These are phyloP conservation scores for Kurtzmaniella quercitrusa DNA, from an alignment of 1,139 yeast species.

Conservation along the genomic window DNA sequence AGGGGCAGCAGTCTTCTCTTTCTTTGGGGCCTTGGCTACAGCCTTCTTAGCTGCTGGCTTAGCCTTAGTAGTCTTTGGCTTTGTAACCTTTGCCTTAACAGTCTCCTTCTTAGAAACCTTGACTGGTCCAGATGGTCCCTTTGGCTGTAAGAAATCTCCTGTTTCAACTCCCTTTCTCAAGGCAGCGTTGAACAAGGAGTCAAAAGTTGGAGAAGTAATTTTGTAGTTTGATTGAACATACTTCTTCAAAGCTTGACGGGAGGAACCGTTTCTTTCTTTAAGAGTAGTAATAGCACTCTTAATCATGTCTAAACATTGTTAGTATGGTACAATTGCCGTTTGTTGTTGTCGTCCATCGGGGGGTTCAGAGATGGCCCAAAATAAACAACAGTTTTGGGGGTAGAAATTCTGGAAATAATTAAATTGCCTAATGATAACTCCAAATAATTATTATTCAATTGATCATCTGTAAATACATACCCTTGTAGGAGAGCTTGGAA, in stretches of 20 bases:
- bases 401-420: no score
- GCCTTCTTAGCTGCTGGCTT: slow-evolving; percentile 9
- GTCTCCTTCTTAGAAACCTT: slow-evolving; percentile 51
- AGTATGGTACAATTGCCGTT: neutral
- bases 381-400: neutral
- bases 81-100: slow-evolving; percentile 19
- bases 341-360: neutral
- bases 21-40: slow-evolving; percentile 8
- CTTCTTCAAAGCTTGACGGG: slow-evolving; percentile 75
- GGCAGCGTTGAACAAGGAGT: slow-evolving; percentile 72
- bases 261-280: slow-evolving; percentile 75
- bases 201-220: slow-evolving; percentile 61
- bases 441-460: neutral
- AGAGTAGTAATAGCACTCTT: slow-evolving; percentile 66
- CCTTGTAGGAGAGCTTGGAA: slow-evolving; percentile 47
- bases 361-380: neutral
- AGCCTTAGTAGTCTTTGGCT: slow-evolving; percentile 14
- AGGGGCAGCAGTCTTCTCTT: slow-evolving; percentile 9
- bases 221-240: slow-evolving; percentile 62
- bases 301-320: slow-evolving; percentile 56
- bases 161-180: slow-evolving; percentile 75
- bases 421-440: no score
- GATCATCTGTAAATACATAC: slow-evolving; percentile 28
- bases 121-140: slow-evolving; percentile 79
- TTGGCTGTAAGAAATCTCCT: slow-evolving; percentile 80